Evolutionary conservation across 805 yeast genomes (phyloP), one percentile per base, ranked within the genome.

Genomic region (Saturnispora sanitii): DNA sequence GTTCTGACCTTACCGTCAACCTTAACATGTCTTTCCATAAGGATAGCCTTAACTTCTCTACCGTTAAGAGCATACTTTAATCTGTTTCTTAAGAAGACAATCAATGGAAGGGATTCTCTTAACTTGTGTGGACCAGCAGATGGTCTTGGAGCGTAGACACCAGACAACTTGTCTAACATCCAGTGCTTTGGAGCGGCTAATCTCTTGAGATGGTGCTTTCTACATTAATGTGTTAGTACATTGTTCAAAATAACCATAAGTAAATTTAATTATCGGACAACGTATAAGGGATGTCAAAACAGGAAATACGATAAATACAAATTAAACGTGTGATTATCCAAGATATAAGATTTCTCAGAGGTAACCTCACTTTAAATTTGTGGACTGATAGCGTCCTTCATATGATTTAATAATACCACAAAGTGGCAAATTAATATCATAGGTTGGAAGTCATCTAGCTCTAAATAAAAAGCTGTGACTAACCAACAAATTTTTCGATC

Each of bases 151-250:
- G 98, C 98, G 71, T 92, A 92, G 66, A 85, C 77, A 70, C 99
- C 99, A 67, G 96, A 84, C 76, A 92, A 79, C 77, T 92, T 92
- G 94, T 94, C 98, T 78, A 92, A 85, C 94, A 92, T 84, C 98
- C 98, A 92, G 82, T 92, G 98, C 78, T 88, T 82, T 79, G 99
- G 99, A 71, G 98, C 98, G 71, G 97, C 96, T 74, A 90, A 82
- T 82, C 97, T 87, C 82, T 90, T 88, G 71, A 88, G 82, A 72
- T 90, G 96, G 81, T 90, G 88, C 88, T 87, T 86, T 82, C 88
- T 83, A 66, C 61, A 25, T 26, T 35, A 43, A 33, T 17, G 35
- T 30, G 44, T 45, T 42, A 41, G 33, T 27, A 27, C 13, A 19
- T 23, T 26, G 15, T 32, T 16, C 25, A 30, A 12, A 13, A 12